Evolutionary conservation across 306 rosid genomes (phyloP).

Genomic region (Neltuma alba): DNA sequence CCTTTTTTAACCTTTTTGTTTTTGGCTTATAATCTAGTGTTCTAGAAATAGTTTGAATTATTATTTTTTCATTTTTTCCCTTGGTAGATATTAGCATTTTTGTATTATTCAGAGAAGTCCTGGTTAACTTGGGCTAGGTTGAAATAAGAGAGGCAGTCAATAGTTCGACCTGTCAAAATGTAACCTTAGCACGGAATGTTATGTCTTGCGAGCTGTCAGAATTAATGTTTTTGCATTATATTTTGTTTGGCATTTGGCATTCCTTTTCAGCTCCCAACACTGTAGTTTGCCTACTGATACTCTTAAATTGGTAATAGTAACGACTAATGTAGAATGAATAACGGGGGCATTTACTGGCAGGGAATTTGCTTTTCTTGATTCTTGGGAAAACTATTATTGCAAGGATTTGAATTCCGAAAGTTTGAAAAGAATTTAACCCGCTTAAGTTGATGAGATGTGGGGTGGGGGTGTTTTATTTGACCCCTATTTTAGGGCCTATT

Average conservation of each 20-base stretch:
- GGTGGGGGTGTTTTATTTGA: not conserved
- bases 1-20: not conserved
- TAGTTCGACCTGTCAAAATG: constrained; percentile 18
- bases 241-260: constrained; percentile 17
- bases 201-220: not conserved
- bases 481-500: not conserved
- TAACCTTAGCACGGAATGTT: constrained; percentile 22
- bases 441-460: too few relatives aligned
- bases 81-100: constrained; percentile 40
- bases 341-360: not conserved
- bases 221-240: constrained; percentile 9
- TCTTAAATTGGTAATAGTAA: not conserved
- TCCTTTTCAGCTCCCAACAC: not conserved
- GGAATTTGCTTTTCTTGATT: not conserved
- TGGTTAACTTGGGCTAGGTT: constrained; percentile 44
- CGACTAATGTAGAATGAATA: not conserved
- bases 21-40: constrained; percentile 48
- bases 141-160: constrained; percentile 53
- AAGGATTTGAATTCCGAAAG: too few relatives aligned
- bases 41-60: constrained; percentile 39
- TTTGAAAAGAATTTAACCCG: too few relatives aligned
- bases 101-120: constrained; percentile 58
- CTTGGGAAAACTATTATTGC: too few relatives aligned
- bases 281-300: not conserved
- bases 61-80: constrained; percentile 31